Evolutionary conservation across 1,139 yeast species (phyloP), one percentile per base, ranked within the genome.

Genomic region (Citeromyces siamensis): DNA sequence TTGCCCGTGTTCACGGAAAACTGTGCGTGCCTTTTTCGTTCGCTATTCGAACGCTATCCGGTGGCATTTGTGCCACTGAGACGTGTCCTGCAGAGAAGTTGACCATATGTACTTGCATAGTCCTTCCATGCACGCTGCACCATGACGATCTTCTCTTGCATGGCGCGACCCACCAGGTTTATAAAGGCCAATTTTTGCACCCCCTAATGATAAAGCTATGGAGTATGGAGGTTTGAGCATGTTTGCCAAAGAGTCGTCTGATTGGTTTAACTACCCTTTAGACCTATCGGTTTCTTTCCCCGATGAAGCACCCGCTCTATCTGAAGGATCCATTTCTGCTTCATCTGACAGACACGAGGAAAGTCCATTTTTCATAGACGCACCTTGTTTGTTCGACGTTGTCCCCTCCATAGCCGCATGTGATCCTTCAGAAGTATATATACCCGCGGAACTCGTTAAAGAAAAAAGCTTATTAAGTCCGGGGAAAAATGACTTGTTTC

Each of bases 71-170:
- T n/a, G n/a, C n/a, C n/a, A n/a, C n/a, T n/a, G n/a, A n/a, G n/a
- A n/a, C n/a, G n/a, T n/a, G n/a, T n/a, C n/a, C n/a, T 23, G 28
- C 28, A 23, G 28, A 23, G 28, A 23, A 23, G 6, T 5, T 23
- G 18, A 49, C 47, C 34, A 52, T 62, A 32, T 70, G 60, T 23
- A 12, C 28, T 23, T 8, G 28, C 28, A 23, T 23, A 5, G 8
- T 8, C 14, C 28, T n/a, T 23, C 6, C 13, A 23, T 14, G n/a
- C n/a, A n/a, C n/a, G n/a, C 13, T 8, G 28, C 28, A 23, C 13
- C 14, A 14, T 23, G 28, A 23, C 28, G 28, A 23, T 23, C 28
- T 23, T 23, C 28, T 23, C 28, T 23, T 23, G 28, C 28, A 23
- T 23, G 14, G 13, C 10, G 28, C 28, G 28, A 23, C 10, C 28